Conservation (phyloP, 768 basidiomycete species). For the Nidularia pulvinata region DNA sequence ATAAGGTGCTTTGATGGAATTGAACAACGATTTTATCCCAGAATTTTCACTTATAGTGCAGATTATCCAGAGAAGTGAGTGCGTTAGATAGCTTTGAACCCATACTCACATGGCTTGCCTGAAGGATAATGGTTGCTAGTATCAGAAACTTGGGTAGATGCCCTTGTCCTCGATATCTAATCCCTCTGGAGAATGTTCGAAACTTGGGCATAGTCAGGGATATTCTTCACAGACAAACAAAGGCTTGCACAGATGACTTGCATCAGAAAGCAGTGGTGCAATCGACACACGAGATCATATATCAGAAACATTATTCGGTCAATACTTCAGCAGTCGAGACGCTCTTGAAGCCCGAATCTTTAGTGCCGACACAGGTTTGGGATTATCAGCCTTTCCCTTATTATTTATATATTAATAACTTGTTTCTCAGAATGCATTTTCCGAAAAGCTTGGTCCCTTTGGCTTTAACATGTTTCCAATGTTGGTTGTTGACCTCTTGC, state of each 20-base stretch:
- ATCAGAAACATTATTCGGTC: background rate
- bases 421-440: background rate
- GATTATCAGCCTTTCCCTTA: background rate
- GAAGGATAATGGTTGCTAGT: constrained; percentile 20
- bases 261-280: background rate
- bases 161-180: constrained; percentile 29
- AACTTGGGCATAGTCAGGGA: constrained; percentile 23
- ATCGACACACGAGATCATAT: background rate
- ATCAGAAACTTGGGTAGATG: constrained; percentile 26
- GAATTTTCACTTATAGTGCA: constrained; percentile 32
- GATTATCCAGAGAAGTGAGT: constrained; percentile 39
- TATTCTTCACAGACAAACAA: background rate
- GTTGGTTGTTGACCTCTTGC: background rate
- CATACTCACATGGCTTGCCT: background rate
- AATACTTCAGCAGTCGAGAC: background rate
- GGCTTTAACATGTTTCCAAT: background rate
- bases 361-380: background rate
- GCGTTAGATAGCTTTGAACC: background rate
- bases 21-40: constrained; percentile 21
- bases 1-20: constrained; percentile 27
- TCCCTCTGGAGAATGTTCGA: constrained; percentile 14
- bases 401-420: background rate
- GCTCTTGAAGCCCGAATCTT: background rate
- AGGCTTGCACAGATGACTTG: background rate
- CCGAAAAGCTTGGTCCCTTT: constrained; percentile 3